phyloP scores from a whole-genome alignment of 1,284 basidiomycete species.

The Xerocomus amazonicus region DNA sequence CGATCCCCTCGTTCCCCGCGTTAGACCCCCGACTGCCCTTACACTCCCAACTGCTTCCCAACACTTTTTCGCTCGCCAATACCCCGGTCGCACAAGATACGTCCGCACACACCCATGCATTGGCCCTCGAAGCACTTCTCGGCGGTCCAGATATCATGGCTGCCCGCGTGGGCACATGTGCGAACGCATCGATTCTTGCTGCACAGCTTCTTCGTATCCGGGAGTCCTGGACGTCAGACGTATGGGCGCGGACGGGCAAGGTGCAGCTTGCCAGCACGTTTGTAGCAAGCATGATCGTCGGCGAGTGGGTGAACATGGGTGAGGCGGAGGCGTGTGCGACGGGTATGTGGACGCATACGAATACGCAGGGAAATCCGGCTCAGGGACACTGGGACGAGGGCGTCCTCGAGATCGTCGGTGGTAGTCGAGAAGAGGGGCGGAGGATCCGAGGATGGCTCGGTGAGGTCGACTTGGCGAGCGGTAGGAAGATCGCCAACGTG shows the following conservation, averaged over 20 bases:
- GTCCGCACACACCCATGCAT: slow-evolving; percentile 70
- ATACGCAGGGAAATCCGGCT: slow-evolving; percentile 25
- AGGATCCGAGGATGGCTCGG: slow-evolving; percentile 71
- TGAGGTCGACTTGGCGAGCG: slow-evolving; percentile 63
- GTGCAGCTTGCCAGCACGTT: slow-evolving; percentile 72
- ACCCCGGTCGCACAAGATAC: slow-evolving; percentile 74
- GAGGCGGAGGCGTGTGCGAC: slow-evolving; percentile 76
- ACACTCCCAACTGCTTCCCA: slow-evolving; percentile 61
- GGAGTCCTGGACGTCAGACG: slow-evolving; percentile 66
- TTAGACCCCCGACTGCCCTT: slow-evolving; percentile 63
- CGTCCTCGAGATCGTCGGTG: slow-evolving; percentile 71
- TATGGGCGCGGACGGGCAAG: slow-evolving; percentile 67
- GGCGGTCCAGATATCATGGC: slow-evolving; percentile 76
- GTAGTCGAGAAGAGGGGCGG: slow-evolving; percentile 65
- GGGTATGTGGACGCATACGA: slow-evolving; percentile 64
- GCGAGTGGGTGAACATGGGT: slow-evolving; percentile 66
- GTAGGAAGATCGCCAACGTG: slow-evolving; percentile 60
- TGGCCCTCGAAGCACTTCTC: slow-evolving; percentile 66
- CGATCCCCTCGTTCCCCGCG: slow-evolving; percentile 60
- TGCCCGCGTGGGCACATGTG: slow-evolving; percentile 64
- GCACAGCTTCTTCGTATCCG: slow-evolving; percentile 69
- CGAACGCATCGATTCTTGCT: slow-evolving; percentile 61
- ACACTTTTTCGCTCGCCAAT: slow-evolving; percentile 71
- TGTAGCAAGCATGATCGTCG: slow-evolving; percentile 64
- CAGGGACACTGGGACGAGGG: slow-evolving; percentile 73